Evolutionary conservation across 768 basidiomycete species (phyloP), one percentile per base, ranked within the genome.

Genomic region (Tulasnella sp.): DNA sequence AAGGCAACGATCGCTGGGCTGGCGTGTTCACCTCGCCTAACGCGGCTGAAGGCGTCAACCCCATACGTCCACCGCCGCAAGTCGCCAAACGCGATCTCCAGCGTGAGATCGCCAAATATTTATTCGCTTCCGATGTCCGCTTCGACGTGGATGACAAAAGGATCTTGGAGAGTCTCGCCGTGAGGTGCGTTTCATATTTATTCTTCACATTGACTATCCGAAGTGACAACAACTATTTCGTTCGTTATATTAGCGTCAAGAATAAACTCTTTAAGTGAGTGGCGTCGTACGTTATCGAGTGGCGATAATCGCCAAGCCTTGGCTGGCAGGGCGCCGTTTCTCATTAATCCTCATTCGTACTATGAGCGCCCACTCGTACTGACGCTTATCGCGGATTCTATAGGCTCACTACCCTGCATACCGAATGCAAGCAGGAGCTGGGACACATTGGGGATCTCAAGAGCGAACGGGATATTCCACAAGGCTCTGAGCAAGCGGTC

Each of bases 251-350:
- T 41, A 64, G 62, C 45, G 64, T 64, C 41, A 64, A 64, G 60
- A 64, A 64, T 38, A 64, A 64, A 48, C 49, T 64, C 26, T 64
- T 64, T 56, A 64, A 64, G 64, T 64, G 29, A 17, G 64, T 59
- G 5, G 5, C 5, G 7, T 15, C 11, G 8, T 52, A 52, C 30
- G n/a, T 34, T 32, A 38, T 27, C 51, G 23, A 52, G n/a, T n/a
- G 26, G 51, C 21, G 51, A 5, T n/a, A 24, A 32, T 34, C n/a
- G n/a, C n/a, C n/a, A n/a, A n/a, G n/a, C n/a, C n/a, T n/a, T n/a
- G n/a, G n/a, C n/a, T n/a, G n/a, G n/a, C n/a, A n/a, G n/a, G n/a
- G 47, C n/a, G n/a, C 4, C 8, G 45, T 19, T 23, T 55, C 56
- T 47, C 8, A 26, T 52, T 7, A 8, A 38, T 7, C 24, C 27